Evolutionary conservation across 805 yeast species (phyloP), one percentile per base, ranked within the genome.

Genomic region (Saturnispora silvae): DNA sequence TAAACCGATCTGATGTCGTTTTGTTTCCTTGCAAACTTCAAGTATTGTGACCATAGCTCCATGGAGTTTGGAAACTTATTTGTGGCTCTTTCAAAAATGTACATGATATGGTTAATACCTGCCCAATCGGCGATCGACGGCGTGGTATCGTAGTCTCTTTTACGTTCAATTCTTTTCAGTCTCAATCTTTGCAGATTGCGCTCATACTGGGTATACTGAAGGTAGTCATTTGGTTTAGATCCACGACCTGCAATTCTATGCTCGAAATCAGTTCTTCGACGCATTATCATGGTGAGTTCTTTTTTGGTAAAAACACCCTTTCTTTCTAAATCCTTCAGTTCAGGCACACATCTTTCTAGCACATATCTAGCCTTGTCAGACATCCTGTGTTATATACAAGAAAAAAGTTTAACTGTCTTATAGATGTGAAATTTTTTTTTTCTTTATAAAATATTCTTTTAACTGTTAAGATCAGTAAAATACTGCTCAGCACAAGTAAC

Each of bases 191-290:
- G 96, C 31, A 92, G 66, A 50, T 79, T 80, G 41, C 57, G 66
- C 53, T 92, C 99, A 53, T 79, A 94, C 37, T 75, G 81, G 31
- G 80, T 72, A 55, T 92, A 92, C 47, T 72, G 71, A 39, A 83
- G 54, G 52, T 77, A 94, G 56, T 89, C 97, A 37, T 72, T 62
- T 2, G 84, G 72, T 45, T 71, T 76, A 10, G 87, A 74, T 1
- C 92, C 94, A 57, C 97, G 70, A 30, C 94, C 83, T 31, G 73
- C 72, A 37, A 92, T 72, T 40, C 95, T 63, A 56, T 92, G 95
- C 60, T 92, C 99, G 50, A 86, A 92, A 59, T 87, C 96, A 0
- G 96, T 89, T 62, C 98, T 72, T 53, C 86, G 74, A 61, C 92
- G 78, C 85, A 89, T 84, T 37, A 92, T 80, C 64, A 71, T 68